These are phyloP conservation scores for Backusella liffmaniae DNA, from an alignment of 192 early-diverging fungal species.

Conservation along the genomic window DNA sequence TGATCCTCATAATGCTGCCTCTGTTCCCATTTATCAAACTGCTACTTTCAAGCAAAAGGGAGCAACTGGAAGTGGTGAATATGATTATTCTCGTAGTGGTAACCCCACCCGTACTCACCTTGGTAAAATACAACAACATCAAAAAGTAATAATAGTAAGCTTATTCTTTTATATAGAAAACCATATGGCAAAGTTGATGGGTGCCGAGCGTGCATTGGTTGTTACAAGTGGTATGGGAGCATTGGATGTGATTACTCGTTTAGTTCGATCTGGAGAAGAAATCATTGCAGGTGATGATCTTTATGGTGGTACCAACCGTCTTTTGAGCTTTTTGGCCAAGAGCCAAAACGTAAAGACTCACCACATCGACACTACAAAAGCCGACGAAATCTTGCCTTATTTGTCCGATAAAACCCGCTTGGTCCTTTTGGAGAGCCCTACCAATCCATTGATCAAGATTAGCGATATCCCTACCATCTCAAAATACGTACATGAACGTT, in stretches of 20 bases:
- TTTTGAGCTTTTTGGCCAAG: constrained; percentile 81
- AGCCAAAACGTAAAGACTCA: constrained; percentile 82
- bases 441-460: constrained; percentile 96
- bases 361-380: constrained; percentile 87
- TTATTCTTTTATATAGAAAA: constrained; percentile 51
- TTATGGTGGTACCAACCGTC: constrained; percentile 95
- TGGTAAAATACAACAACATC: constrained; percentile 45
- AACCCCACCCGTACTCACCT: constrained; percentile 96
- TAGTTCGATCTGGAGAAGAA: constrained; percentile 86
- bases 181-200: constrained; percentile 95
- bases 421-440: constrained; percentile 93
- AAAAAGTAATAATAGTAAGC: neutral
- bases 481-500: constrained; percentile 65
- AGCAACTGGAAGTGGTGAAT: constrained; percentile 83
- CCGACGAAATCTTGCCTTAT: constrained; percentile 56
- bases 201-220: constrained; percentile 79
- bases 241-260: constrained; percentile 86
- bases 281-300: constrained; percentile 95
- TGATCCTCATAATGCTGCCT: constrained; percentile 88
- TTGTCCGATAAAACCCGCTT: constrained; percentile 78
- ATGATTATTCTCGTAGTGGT: constrained; percentile 95
- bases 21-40: constrained; percentile 96
- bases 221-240: constrained; percentile 93
- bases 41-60: constrained; percentile 94
- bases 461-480: constrained; percentile 83